Evolutionary conservation across 345 rosid species (phyloP), one percentile per base, ranked within the genome.

Genomic region (Dovyalis caffra): DNA sequence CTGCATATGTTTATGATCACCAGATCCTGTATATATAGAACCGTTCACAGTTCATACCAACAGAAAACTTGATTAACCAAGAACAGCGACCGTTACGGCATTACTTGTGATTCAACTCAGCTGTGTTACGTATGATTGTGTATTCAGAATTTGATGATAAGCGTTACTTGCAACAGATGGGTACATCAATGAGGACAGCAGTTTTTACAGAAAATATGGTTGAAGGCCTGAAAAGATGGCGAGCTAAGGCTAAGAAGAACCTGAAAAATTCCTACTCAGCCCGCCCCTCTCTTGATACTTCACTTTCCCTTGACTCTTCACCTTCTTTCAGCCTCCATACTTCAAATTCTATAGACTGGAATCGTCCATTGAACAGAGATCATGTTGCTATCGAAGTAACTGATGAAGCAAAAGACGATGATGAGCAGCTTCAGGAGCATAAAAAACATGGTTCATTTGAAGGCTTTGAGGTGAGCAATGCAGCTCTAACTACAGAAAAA

Each of bases 161-260:
- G 21, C 10, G 64, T 6, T 12, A 47, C 12, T 35, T 65, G 21
- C 38, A 63, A 53, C 84, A 87, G 89, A 89, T 89, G 93, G 93
- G 93, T 31, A 76, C 91, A 0, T 82, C 86, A 5, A 89, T 89
- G 93, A 73, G 68, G 26, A 67, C 51, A 68, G 72, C 83, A 5
- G 87, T 87, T 0, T 89, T 89, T 77, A 53, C 86, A 1, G 88
- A 85, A 43, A 66, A 56, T 18, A 88, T 89, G 14, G 74, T 71
- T 0, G 28, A 57, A 9, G 90, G 91, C 1, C 85, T 89, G 8
- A 81, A 71, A n/a, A 76, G 73, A 70, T 89, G 93, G 93, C 75
- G 72, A 81, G 76, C 73, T 37, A 81, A 68, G 29, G 91, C 90
- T 0, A 79, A 77, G 77, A 87, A 81, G 62, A 86, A 82, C 35